phyloP scores from a whole-genome alignment of 129 eudicot species.

The Calendula officinalis region DNA sequence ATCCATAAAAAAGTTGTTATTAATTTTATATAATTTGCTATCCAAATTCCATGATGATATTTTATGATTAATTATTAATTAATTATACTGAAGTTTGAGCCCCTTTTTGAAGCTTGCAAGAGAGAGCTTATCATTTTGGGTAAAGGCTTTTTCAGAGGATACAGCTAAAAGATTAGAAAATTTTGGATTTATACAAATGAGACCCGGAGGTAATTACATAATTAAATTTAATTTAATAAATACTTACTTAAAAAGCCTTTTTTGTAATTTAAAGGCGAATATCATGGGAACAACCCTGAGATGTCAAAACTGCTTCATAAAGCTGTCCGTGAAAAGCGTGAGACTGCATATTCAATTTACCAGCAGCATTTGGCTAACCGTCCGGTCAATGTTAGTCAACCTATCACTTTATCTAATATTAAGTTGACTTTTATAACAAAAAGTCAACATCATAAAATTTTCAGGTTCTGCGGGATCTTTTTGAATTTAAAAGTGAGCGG shows the following conservation, averaged over 20 bases:
- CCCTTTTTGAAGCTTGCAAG: conserved; percentile 74
- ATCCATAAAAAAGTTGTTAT: too few species aligned
- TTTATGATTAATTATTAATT: neutral
- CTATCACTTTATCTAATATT: conserved; percentile 66
- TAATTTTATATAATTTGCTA: too few species aligned
- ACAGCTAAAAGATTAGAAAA: conserved; percentile 97
- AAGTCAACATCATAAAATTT: too few species aligned
- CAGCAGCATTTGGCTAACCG: conserved; percentile 98
- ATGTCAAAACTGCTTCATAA: conserved; percentile 93
- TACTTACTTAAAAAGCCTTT: conserved; percentile 4
- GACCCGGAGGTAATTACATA: conserved; percentile 76
- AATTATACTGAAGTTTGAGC: conserved; percentile 14
- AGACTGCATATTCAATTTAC: conserved; percentile 85
- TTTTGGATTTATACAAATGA: conserved; percentile 89
- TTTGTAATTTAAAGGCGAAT: conserved; percentile 52
- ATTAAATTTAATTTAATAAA: neutral
- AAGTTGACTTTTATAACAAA: too few species aligned
- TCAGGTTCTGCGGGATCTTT: conserved; percentile 96
- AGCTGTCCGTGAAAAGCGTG: conserved; percentile 91
- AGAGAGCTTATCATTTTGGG: conserved; percentile 94
- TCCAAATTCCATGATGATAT: too few species aligned
- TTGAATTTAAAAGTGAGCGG: conserved; percentile 89
- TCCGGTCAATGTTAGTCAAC: conserved; percentile 92
- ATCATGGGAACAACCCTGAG: conserved; percentile 96
- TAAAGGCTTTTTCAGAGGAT: conserved; percentile 97